These are phyloP conservation scores for Penicillium coprophilum DNA, from an alignment of 495 filamentous ascomycete species.

Conservation along the genomic window DNA sequence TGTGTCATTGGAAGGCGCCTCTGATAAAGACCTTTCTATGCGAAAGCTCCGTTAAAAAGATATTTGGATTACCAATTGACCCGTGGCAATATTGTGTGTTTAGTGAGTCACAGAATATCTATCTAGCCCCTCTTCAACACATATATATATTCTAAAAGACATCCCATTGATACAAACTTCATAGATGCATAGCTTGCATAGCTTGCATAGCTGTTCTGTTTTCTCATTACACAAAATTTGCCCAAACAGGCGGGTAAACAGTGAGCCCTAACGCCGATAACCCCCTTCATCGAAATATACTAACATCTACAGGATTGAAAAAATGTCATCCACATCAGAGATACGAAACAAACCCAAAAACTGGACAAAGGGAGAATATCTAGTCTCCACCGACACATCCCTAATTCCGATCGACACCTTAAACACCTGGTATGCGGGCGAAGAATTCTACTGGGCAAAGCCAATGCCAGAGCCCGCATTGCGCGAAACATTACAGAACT, in stretches of 20 bases:
- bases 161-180: too few species aligned
- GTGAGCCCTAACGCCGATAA: neutral
- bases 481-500: conserved; percentile 48
- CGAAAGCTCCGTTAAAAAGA: neutral
- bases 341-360: conserved; percentile 6
- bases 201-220: neutral
- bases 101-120: neutral
- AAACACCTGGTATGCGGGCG: conserved; percentile 50
- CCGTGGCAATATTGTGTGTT: neutral
- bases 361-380: conserved; percentile 33
- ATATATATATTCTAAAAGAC: too few species aligned
- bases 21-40: neutral
- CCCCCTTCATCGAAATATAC: neutral
- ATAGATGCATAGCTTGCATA: neutral
- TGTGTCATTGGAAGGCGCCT: neutral
- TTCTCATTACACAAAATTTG: neutral
- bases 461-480: conserved; percentile 39
- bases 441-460: conserved; percentile 57
- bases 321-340: neutral
- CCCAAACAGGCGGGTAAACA: neutral
- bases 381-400: conserved; percentile 51
- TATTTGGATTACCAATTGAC: neutral
- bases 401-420: conserved; percentile 50
- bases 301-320: neutral
- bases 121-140: neutral